A percentile compares a stretch with the other conserved stretches of the same genome.
Conservation (phyloP, 768 basidiomycete genomes). For the Trametes cinnabarina region DNA sequence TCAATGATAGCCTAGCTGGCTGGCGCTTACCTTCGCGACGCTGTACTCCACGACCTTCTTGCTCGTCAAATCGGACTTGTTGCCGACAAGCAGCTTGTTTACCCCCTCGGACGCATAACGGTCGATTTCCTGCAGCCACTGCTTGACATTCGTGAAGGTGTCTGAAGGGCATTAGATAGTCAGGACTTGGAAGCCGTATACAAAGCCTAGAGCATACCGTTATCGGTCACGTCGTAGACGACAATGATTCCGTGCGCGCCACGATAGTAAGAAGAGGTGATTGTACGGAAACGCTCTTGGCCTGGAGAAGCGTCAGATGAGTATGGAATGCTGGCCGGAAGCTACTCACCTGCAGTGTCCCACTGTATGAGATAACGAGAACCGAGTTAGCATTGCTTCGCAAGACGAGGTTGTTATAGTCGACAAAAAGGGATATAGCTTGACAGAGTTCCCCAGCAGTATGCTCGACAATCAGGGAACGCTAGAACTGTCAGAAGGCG, state of each 20-base stretch:
- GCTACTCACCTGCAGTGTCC: constrained; percentile 85
- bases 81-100: constrained; percentile 97
- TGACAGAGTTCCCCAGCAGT: background rate
- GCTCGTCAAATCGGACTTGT: constrained; percentile 97
- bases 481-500: background rate
- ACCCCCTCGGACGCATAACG: constrained; percentile 97
- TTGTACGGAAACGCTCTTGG: constrained; percentile 98
- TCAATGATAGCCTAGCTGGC: background rate
- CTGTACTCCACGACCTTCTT: constrained; percentile 94
- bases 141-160: constrained; percentile 93
- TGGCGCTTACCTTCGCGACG: constrained; percentile 68
- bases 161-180: constrained; percentile 49
- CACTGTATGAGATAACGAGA: constrained; percentile 53
- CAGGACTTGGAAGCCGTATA: background rate
- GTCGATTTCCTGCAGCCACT: constrained; percentile 92
- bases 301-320: constrained; percentile 45
- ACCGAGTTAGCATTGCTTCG: constrained; percentile 29
- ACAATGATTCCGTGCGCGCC: constrained; percentile 98
- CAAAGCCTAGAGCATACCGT: constrained; percentile 47
- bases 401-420: background rate
- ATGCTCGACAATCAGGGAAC: constrained; percentile 1
- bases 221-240: constrained; percentile 98
- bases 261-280: constrained; percentile 99
- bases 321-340: background rate
- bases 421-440: background rate